phyloP scores from a whole-genome alignment of 768 basidiomycete species.

The Naganishia friedmannii region DNA sequence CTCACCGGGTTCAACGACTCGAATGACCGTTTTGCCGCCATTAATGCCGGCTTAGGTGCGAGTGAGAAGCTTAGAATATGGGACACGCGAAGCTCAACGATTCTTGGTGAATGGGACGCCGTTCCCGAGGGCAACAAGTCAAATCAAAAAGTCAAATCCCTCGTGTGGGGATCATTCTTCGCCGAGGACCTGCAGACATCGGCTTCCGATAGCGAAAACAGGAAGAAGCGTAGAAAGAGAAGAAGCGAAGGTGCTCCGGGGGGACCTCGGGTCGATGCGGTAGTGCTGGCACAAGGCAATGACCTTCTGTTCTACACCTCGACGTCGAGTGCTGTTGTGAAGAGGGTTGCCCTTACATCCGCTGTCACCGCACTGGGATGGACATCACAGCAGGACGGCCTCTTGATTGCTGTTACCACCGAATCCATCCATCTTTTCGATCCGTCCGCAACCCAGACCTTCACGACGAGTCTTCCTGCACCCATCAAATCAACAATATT shows the following conservation, averaged over 20 bases:
- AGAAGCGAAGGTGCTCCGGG: not conserved
- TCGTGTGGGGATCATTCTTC: constrained; percentile 20
- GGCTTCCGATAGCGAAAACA: constrained; percentile 1
- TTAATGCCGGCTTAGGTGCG: constrained; percentile 42
- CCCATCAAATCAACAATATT: constrained; percentile 27
- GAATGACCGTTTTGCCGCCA: constrained; percentile 42
- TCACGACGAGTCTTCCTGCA: constrained; percentile 34
- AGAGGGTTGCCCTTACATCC: constrained; percentile 12
- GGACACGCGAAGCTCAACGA: constrained; percentile 41
- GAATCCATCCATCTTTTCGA: constrained; percentile 22
- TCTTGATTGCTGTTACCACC: constrained; percentile 35
- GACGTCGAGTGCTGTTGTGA: constrained; percentile 33
- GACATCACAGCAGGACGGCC: constrained; percentile 31
- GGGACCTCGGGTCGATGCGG: constrained; percentile 19
- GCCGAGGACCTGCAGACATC: constrained; percentile 1
- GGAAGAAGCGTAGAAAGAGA: constrained; percentile 27
- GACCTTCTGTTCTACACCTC: constrained; percentile 13
- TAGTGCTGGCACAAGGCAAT: constrained; percentile 13
- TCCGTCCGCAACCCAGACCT: constrained; percentile 28
- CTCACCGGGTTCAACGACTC: constrained; percentile 46
- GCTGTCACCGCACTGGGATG: constrained; percentile 10
- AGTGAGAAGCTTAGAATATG: constrained; percentile 46
- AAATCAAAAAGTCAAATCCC: constrained; percentile 12
- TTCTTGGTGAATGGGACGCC: constrained; percentile 47
- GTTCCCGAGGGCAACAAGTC: constrained; percentile 30